phyloP scores from a whole-genome alignment of 2,329 filamentous ascomycete genomes.

The Parastagonospora nodorum region DNA sequence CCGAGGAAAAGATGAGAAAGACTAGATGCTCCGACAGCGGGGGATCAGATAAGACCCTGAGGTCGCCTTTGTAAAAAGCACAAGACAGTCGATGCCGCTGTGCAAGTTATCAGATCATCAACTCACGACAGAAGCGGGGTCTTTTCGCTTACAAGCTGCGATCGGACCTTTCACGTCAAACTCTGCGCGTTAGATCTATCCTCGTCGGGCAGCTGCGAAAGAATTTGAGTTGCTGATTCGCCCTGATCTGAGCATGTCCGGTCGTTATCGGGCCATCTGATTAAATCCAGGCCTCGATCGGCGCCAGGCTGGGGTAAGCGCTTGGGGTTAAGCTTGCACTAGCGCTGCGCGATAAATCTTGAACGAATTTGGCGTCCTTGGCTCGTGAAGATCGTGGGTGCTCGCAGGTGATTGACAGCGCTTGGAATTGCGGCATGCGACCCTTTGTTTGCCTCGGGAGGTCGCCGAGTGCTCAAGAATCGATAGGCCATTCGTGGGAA shows the following conservation, averaged over 20 bases:
- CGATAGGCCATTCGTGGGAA: too few relatives aligned
- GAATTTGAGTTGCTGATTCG: constrained; percentile 13
- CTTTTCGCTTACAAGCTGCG: constrained; percentile 8
- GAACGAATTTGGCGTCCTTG: constrained; percentile 29
- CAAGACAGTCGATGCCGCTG: too few relatives aligned
- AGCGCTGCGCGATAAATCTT: constrained; percentile 20
- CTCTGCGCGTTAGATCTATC: constrained; percentile 1
- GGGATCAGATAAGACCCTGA: constrained; percentile 29
- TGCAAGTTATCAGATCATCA: constrained; percentile 30
- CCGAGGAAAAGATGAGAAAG: constrained; percentile 25
- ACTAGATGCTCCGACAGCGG: constrained; percentile 26
- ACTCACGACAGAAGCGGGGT: constrained; percentile 4
- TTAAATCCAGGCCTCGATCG: constrained; percentile 32
- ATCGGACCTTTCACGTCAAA: constrained; percentile 5
- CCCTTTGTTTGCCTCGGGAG: not conserved
- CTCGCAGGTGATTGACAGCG: not conserved
- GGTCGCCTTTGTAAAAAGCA: not conserved
- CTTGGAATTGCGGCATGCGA: not conserved
- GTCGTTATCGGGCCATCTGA: constrained; percentile 35
- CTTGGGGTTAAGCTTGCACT: constrained; percentile 18
- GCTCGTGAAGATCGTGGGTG: constrained; percentile 10
- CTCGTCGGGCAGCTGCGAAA: constrained; percentile 1
- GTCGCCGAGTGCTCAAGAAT: too few relatives aligned
- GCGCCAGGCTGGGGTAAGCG: constrained; percentile 20
- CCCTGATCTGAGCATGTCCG: constrained; percentile 10